phyloP scores from a whole-genome alignment of 495 filamentous ascomycete species.

The Viridothelium virens region DNA sequence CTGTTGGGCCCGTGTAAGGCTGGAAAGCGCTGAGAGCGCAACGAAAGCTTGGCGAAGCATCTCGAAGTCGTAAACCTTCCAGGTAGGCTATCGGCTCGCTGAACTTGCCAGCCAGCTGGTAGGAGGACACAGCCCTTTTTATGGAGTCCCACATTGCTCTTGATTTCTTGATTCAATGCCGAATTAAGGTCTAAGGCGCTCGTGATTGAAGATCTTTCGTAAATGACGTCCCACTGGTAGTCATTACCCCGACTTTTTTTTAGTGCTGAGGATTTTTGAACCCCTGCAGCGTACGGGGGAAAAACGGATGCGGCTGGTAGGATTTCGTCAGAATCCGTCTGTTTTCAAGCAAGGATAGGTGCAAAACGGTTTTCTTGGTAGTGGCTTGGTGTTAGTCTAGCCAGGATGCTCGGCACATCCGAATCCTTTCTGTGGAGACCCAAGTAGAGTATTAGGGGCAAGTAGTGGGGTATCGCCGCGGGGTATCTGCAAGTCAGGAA shows the following conservation, averaged over 20 bases:
- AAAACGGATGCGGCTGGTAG: neutral
- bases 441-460: neutral
- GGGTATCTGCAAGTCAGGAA: neutral
- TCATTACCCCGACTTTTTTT: neutral
- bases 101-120: neutral
- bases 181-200: neutral
- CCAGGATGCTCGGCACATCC: neutral
- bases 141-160: neutral
- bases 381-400: neutral
- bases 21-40: conserved; percentile 15
- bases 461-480: conserved; percentile 3
- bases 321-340: neutral
- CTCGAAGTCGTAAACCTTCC: neutral
- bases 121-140: neutral
- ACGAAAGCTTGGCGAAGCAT: conserved; percentile 20
- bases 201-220: conserved; percentile 7
- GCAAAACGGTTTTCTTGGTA: neutral
- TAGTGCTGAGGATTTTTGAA: neutral
- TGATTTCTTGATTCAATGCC: neutral
- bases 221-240: neutral
- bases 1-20: conserved; percentile 16
- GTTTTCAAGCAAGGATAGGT: neutral
- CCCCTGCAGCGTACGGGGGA: neutral
- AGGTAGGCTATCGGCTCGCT: neutral
- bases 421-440: neutral